phyloP scores from a whole-genome alignment of 257 asterid species.

The Buddleja alternifolia region DNA sequence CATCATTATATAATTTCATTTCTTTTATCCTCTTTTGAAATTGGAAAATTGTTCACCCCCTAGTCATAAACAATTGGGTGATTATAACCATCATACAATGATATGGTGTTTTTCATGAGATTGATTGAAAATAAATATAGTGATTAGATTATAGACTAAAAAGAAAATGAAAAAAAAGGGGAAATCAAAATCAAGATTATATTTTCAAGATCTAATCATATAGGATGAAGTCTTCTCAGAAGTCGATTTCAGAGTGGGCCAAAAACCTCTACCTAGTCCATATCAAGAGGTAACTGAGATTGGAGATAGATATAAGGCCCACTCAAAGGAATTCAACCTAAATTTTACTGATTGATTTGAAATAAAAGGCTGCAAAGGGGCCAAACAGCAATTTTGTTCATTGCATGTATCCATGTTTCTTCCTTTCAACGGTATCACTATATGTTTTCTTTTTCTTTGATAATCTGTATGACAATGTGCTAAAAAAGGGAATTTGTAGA shows the following conservation, averaged over 20 bases:
- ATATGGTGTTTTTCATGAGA: slow-evolving; percentile 21
- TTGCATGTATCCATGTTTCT: slow-evolving; percentile 20
- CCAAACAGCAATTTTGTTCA: slow-evolving; percentile 25
- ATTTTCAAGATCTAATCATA: too few relatives aligned
- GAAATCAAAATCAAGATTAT: background rate
- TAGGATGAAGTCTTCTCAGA: slow-evolving; percentile 7
- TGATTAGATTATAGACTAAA: slow-evolving; percentile 20
- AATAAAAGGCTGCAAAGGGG: slow-evolving; percentile 12
- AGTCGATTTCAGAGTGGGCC: slow-evolving; percentile 24
- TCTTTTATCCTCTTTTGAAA: too few relatives aligned
- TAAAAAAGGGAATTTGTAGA: too few relatives aligned
- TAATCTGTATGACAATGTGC: background rate
- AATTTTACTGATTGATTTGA: slow-evolving; percentile 30
- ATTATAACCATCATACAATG: slow-evolving; percentile 17
- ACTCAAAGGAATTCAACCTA: slow-evolving; percentile 24
- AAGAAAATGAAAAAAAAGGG: background rate
- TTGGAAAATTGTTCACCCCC: too few relatives aligned
- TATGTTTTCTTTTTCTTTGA: background rate
- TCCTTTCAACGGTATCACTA: slow-evolving; percentile 20
- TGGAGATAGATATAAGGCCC: slow-evolving; percentile 23
- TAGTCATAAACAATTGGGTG: too few relatives aligned
- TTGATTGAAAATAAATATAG: slow-evolving; percentile 23
- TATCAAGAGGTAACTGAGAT: background rate
- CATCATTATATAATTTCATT: too few relatives aligned
- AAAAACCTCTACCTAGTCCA: slow-evolving; percentile 2